A percentile compares a stretch with the other conserved stretches of the same genome.
Evolutionary conservation across 805 yeast genomes (phyloP).

Genomic region (Lachancea thermotolerans): DNA sequence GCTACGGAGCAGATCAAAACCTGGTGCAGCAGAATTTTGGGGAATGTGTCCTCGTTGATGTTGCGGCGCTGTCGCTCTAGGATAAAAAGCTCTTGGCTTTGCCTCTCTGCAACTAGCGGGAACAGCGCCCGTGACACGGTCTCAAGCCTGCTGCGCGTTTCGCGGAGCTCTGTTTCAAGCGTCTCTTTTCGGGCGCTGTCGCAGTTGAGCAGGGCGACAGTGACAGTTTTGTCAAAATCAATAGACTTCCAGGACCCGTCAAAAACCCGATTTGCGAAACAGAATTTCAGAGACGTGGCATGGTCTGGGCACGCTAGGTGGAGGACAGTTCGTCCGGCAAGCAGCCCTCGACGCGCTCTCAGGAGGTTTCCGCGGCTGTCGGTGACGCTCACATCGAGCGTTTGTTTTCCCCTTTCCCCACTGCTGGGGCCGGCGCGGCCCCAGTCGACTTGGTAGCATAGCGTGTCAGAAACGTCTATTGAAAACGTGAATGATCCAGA

Average conservation of each 20-base stretch:
- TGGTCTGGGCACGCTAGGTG: slow-evolving; percentile 9
- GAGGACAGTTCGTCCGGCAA: slow-evolving; percentile 14
- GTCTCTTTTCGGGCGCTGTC: neutral
- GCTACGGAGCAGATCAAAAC: neutral
- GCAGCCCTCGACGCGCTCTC: slow-evolving; percentile 14
- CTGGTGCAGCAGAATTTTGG: neutral
- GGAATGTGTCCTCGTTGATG: slow-evolving; percentile 12
- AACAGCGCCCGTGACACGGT: slow-evolving; percentile 6
- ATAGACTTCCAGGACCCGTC: slow-evolving; percentile 33
- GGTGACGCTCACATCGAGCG: slow-evolving; percentile 13
- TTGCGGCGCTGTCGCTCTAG: slow-evolving; percentile 14
- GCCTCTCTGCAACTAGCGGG: slow-evolving; percentile 5
- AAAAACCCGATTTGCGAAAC: slow-evolving; percentile 26
- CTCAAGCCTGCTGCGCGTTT: slow-evolving; percentile 1
- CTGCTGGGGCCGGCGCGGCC: slow-evolving; percentile 24
- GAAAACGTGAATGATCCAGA: slow-evolving; percentile 9
- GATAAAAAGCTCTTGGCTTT: slow-evolving; percentile 9
- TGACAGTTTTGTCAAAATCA: slow-evolving; percentile 19
- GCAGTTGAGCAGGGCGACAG: slow-evolving; percentile 11
- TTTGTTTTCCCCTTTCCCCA: slow-evolving; percentile 21
- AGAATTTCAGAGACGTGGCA: slow-evolving; percentile 16
- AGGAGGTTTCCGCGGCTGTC: slow-evolving; percentile 15
- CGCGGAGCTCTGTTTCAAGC: neutral
- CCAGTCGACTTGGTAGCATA: slow-evolving; percentile 12
- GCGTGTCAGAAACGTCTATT: slow-evolving; percentile 14